These are phyloP conservation scores for Collybia sordida DNA, from an alignment of 768 basidiomycete species.

Conservation along the genomic window DNA sequence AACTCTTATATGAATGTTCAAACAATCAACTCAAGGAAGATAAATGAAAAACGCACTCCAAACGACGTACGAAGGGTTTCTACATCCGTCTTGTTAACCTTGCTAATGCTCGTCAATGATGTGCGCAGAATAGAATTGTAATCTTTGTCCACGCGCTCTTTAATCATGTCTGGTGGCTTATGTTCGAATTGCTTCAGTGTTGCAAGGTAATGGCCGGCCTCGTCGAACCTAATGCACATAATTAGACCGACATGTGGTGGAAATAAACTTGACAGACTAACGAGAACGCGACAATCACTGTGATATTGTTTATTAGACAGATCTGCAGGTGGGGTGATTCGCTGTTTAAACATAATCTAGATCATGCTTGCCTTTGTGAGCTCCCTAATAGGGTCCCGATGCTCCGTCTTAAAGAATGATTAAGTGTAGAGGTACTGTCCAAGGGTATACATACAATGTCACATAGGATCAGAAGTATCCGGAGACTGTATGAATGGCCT, in stretches of 20 bases:
- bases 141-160: slow-evolving; percentile 90
- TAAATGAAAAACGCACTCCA: slow-evolving; percentile 59
- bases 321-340: slow-evolving; percentile 37
- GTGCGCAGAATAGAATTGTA: slow-evolving; percentile 79
- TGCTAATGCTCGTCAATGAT: slow-evolving; percentile 84
- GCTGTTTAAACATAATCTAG: background rate
- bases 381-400: slow-evolving; percentile 88
- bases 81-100: slow-evolving; percentile 97
- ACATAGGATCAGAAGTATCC: slow-evolving; percentile 86
- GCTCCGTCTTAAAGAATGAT: slow-evolving; percentile 63
- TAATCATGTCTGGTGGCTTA: slow-evolving; percentile 91
- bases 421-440: background rate
- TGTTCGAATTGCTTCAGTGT: slow-evolving; percentile 94
- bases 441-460: slow-evolving; percentile 74
- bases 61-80: slow-evolving; percentile 90
- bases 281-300: slow-evolving; percentile 92
- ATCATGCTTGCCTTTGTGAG: slow-evolving; percentile 71
- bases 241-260: slow-evolving; percentile 4
- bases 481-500: slow-evolving; percentile 74
- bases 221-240: slow-evolving; percentile 61
- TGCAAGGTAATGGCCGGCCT: slow-evolving; percentile 88
- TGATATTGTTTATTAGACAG: slow-evolving; percentile 91
- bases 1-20: slow-evolving; percentile 55
- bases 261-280: slow-evolving; percentile 31
- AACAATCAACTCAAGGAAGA: background rate